Base-by-base conservation (phyloP, 2,329 filamentous ascomycete genomes). In the Raffaelea deltoideospora region DNA sequence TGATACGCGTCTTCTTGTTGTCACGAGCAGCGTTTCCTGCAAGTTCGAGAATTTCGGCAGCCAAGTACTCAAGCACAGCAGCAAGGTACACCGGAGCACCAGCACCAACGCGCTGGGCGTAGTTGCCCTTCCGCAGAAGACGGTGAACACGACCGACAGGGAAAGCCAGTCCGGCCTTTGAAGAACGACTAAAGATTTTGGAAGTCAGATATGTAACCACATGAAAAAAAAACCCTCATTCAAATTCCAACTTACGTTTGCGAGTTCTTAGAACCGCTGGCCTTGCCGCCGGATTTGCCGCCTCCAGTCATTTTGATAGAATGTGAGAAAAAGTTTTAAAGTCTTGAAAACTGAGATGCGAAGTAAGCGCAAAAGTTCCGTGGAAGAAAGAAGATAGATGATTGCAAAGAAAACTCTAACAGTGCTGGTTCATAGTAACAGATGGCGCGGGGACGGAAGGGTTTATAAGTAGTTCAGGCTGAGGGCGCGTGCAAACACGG, bases 1-100 rank as follows among this genome's bases (percentile, higher is more conserved):
- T 98, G 69, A 98, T 98, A 81, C 90, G 87, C 48, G 88, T 98
- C 82, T 96, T 96, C 84, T 98, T 98, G 79, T 96, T 95, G 70
- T 98, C 90, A 53, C 90, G 88, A 47, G 90, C 90, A 54, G 90
- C 90, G 64, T 98, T 98, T 53, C 90, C 90, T 61, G 90, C 90
- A 67, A 98, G 69, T 69, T 98, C 90, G 56, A 98, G 86, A 53
- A 98, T 95, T 72, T 98, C 90, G 49, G 90, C 90, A 51, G 90
- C 88, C 42, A 98, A 81, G 61, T 98, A 98, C 69, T 98, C 90
- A 34, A 98, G 85, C 38, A 98, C 90, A 39, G 88, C 88, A 48
- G 88, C 88, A 47, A 96, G 81, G 63, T 96, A 96, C 56, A 96
- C 88, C 47, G 88, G 88, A 50, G 88, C 88, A 73, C 83, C 88